A percentile compares a stretch with the other conserved stretches of the same genome.
Evolutionary conservation across 306 rosid genomes (phyloP).

Genomic region (Vigna trinervia): DNA sequence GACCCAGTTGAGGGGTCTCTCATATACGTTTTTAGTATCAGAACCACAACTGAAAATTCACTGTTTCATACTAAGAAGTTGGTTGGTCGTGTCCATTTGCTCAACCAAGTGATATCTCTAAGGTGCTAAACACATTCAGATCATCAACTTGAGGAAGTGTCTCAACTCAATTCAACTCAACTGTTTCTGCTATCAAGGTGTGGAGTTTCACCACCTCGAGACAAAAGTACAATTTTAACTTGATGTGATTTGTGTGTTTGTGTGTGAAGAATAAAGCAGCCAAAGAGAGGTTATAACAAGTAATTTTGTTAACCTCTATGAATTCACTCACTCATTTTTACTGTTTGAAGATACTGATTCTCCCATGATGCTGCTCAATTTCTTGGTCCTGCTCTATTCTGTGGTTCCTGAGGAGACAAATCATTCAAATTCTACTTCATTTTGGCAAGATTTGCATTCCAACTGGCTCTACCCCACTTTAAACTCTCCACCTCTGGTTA

Average conservation of each 20-base stretch:
- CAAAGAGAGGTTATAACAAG: neutral
- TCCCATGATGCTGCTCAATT: constrained; percentile 49
- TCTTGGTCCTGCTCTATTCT: constrained; percentile 53
- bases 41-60: constrained; percentile 36
- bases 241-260: neutral
- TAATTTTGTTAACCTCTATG: neutral
- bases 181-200: constrained; percentile 9
- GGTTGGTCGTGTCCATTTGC: constrained; percentile 33
- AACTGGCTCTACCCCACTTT: constrained; percentile 58
- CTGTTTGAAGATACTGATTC: constrained; percentile 58
- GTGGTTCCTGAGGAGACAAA: constrained; percentile 68
- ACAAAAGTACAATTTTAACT: constrained; percentile 23
- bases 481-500: constrained; percentile 50
- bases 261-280: constrained; percentile 25
- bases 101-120: constrained; percentile 23
- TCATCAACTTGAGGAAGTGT: constrained; percentile 6
- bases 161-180: constrained; percentile 8
- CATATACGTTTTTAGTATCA: constrained; percentile 22
- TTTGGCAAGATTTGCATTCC: constrained; percentile 54
- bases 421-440: constrained; percentile 61
- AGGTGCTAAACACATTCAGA: neutral
- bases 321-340: constrained; percentile 37
- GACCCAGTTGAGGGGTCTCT: constrained; percentile 15
- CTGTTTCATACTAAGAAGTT: neutral
- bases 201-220: constrained; percentile 29